Base-by-base conservation (phyloP, 768 basidiomycete species). In the Mycena venus region DNA sequence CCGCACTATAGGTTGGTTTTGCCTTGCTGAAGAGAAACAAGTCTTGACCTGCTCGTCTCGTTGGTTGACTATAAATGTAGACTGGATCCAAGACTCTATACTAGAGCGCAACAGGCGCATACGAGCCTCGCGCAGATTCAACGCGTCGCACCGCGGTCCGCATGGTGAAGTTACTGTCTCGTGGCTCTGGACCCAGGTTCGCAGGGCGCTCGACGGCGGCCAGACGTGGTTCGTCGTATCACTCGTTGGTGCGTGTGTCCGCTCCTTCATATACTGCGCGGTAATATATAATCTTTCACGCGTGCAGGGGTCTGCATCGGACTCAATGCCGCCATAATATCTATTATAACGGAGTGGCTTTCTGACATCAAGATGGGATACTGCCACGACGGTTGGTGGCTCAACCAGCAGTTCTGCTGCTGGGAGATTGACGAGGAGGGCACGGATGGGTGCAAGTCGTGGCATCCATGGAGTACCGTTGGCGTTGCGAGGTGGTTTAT, bases 351-450 rank as follows among this genome's bases (percentile, higher is more conserved):
- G 59, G 96, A 95, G 84, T 99, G 98, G 98, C 90, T 99, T 27
- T 96, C 97, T 3, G 98, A 99, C 83, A 92, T 99, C 76, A 99
- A 99, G 86, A 94, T 97, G 87, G 98, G 98, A 1, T 98, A 99
- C 80, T 99, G 98, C 84, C 88, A 91, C 4, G 96, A 97, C 77
- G 97, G 96, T 1, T 99, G 98, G 98, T 99, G 98, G 98, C 83
- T 99, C 68, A 98, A 97, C 83, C 93, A 96, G 79, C 95, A 98
- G 80, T 99, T 99, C 82, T 99, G 98, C 84, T 99, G 98, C 81
- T 97, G 97, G 93, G 98, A 99, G 80, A 92, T 99, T 67, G 96
- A 96, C 75, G 89, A 87, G 8, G 93, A 93, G 55, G 94, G 93
- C 75, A 89, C 91, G 21, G 93, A 92, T 67, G 92, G 90, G 17